Evolutionary conservation across 768 basidiomycete genomes (phyloP).

Genomic region (Rhodotorula babjevae): DNA sequence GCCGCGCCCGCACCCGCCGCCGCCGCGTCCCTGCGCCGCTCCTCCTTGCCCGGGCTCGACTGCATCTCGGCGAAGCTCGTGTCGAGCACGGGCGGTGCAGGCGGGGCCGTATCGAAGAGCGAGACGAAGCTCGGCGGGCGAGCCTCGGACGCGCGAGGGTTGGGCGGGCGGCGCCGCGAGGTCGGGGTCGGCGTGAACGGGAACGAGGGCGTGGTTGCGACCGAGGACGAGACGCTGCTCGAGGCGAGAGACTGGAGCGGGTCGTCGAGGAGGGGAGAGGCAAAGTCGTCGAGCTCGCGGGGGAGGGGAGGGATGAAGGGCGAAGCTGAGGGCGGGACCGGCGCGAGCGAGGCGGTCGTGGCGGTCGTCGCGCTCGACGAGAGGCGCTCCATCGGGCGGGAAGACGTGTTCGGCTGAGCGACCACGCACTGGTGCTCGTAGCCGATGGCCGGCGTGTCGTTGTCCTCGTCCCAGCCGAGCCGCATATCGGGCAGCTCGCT

Average conservation of each 20-base stretch:
- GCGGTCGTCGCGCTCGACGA: not conserved
- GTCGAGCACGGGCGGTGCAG: slow-evolving; percentile 1
- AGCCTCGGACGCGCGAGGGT: not conserved
- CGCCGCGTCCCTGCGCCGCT: not conserved
- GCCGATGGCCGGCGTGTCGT: not conserved
- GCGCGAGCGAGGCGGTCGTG: not conserved
- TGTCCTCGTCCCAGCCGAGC: not conserved
- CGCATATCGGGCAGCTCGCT: not conserved
- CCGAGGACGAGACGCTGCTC: not conserved
- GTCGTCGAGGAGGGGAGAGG: not conserved
- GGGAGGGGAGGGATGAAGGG: not conserved
- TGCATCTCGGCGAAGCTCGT: not conserved
- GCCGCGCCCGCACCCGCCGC: not conserved
- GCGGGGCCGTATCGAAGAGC: slow-evolving; percentile 30
- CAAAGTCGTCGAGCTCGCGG: not conserved
- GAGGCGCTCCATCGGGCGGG: no score
- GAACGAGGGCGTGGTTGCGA: not conserved
- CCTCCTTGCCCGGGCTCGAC: not conserved
- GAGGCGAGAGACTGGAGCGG: not conserved
- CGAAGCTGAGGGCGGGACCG: no score
- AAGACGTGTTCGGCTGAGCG: no score
- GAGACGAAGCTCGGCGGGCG: slow-evolving; percentile 18
- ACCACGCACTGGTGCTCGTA: not conserved
- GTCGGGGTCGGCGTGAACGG: not conserved
- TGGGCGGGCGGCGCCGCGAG: not conserved